These are phyloP conservation scores for Monosporozyma solicola DNA, from an alignment of 805 yeast species.

Conservation along the genomic window DNA sequence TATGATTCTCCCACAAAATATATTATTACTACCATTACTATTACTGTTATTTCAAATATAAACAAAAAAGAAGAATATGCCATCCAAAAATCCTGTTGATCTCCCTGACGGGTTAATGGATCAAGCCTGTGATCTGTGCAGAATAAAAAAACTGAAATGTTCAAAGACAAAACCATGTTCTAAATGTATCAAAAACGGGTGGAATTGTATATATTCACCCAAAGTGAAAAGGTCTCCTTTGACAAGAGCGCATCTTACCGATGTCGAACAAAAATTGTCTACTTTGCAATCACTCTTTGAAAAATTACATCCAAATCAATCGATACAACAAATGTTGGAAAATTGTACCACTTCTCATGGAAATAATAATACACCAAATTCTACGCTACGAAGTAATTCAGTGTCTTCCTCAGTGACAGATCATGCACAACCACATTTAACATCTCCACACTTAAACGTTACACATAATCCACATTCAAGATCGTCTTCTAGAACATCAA, in stretches of 20 bases:
- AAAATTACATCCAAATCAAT: slow-evolving; percentile 38
- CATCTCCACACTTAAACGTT: background rate
- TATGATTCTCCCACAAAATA: background rate
- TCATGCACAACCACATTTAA: background rate
- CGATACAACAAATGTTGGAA: slow-evolving; percentile 31
- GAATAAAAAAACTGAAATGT: slow-evolving; percentile 71
- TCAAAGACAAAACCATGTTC: slow-evolving; percentile 73
- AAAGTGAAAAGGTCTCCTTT: slow-evolving; percentile 69
- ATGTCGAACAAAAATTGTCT: slow-evolving; percentile 52
- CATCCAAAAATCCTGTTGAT: background rate
- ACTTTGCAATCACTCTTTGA: slow-evolving; percentile 38
- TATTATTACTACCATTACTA: background rate
- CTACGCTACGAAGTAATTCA: background rate
- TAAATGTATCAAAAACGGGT: slow-evolving; percentile 60
- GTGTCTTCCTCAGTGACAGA: background rate
- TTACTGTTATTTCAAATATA: background rate
- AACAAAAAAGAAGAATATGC: background rate
- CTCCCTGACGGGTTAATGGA: slow-evolving; percentile 7
- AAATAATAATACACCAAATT: background rate
- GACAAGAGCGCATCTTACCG: slow-evolving; percentile 71
- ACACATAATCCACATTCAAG: background rate
- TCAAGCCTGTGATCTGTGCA: slow-evolving; percentile 65
- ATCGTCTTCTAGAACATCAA: background rate
- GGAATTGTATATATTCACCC: slow-evolving; percentile 77
- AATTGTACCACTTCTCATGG: background rate